These are phyloP conservation scores for Penicillium sp. DNA, from an alignment of 2,329 filamentous ascomycete genomes.

Conservation along the genomic window DNA sequence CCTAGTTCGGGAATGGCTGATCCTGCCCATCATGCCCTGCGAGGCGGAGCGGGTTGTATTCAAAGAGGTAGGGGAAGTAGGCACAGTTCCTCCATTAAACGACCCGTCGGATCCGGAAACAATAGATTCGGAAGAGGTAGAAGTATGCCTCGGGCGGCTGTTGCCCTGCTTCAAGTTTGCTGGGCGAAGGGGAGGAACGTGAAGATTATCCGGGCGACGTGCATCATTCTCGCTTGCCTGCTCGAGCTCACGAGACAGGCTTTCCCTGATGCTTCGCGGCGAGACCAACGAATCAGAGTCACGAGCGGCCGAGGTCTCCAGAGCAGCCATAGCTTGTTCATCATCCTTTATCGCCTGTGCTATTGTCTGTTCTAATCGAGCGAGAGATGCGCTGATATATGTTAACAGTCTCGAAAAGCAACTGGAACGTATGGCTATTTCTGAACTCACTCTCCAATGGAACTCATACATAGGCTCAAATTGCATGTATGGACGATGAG, in stretches of 20 bases:
- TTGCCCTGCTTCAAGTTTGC: neutral
- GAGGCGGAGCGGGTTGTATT: slow-evolving; percentile 7
- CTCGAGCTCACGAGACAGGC: slow-evolving; percentile 2
- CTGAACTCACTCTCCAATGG: slow-evolving; percentile 30
- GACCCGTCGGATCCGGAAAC: slow-evolving; percentile 25
- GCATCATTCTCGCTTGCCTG: neutral
- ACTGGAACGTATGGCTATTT: neutral
- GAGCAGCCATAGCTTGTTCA: slow-evolving; percentile 10
- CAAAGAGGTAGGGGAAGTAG: slow-evolving; percentile 12
- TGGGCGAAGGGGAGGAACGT: slow-evolving; percentile 1
- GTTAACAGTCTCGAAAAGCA: neutral
- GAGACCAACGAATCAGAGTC: slow-evolving; percentile 11
- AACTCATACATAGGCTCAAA: slow-evolving; percentile 34
- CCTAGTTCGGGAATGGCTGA: neutral
- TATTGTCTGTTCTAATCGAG: slow-evolving; percentile 28
- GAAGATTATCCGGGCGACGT: neutral
- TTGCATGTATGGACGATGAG: slow-evolving; percentile 36
- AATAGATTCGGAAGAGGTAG: slow-evolving; percentile 26
- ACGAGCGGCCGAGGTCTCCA: slow-evolving; percentile 3
- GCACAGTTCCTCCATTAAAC: slow-evolving; percentile 6
- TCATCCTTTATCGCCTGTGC: slow-evolving; percentile 27
- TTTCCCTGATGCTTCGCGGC: slow-evolving; percentile 4
- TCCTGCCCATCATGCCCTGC: neutral
- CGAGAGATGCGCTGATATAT: slow-evolving; percentile 26
- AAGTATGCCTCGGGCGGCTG: slow-evolving; percentile 11